Evolutionary conservation across 495 filamentous ascomycete genomes (phyloP).

Genomic region (Penicillium cataractarum): DNA sequence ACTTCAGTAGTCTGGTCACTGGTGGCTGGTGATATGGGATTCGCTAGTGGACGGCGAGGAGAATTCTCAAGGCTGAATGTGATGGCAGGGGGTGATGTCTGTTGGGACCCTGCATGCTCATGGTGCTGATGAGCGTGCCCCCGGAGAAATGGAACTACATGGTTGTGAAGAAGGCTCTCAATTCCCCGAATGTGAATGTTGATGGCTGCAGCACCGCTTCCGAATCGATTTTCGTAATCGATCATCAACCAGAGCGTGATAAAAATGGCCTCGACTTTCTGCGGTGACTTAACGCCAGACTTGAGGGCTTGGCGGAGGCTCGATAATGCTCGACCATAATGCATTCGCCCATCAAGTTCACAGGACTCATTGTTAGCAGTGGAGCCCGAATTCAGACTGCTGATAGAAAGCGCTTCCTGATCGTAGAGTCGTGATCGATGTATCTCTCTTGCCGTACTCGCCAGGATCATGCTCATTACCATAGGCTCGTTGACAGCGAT

Average conservation of each 20-base stretch:
- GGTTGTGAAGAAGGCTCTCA: conserved; percentile 33
- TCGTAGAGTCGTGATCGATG: conserved; percentile 30
- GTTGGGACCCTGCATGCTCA: not conserved
- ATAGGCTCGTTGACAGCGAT: conserved; percentile 38
- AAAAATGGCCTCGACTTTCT: conserved; percentile 37
- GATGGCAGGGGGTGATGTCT: not conserved
- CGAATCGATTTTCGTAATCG: conserved; percentile 42
- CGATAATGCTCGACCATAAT: conserved; percentile 38
- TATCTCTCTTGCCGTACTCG: conserved; percentile 36
- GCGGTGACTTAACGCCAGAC: conserved; percentile 32
- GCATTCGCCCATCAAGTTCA: conserved; percentile 28
- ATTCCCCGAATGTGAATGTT: conserved; percentile 40
- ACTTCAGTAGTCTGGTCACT: not conserved
- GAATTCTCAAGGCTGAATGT: not conserved
- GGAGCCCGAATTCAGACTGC: not conserved
- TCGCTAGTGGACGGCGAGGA: not conserved
- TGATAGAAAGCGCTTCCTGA: conserved; percentile 12
- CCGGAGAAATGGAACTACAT: conserved; percentile 37
- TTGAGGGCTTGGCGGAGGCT: conserved; percentile 35
- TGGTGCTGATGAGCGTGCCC: not conserved
- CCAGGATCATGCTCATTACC: conserved; percentile 43
- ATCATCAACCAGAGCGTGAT: conserved; percentile 43
- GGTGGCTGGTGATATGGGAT: not conserved
- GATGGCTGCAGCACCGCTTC: conserved; percentile 34
- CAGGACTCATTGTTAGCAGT: conserved; percentile 17